phyloP scores from a whole-genome alignment of 257 asterid genomes.

The Solanum virginianum region DNA sequence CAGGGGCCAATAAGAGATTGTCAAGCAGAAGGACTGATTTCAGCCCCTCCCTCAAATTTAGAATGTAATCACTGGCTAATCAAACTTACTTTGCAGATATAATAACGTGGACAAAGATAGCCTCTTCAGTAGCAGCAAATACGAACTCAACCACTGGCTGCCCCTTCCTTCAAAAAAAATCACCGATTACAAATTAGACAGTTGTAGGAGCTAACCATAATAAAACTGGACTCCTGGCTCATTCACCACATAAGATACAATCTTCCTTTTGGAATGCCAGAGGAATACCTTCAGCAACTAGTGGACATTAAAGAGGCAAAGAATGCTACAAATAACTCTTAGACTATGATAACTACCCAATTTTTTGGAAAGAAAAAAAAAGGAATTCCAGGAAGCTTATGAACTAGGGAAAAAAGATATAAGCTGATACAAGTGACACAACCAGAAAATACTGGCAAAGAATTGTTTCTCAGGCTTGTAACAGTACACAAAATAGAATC shows the following conservation, averaged over 20 bases:
- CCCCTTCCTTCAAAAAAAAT: slow-evolving; percentile 65
- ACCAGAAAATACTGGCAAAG: not conserved
- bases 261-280: not conserved
- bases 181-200: slow-evolving; percentile 12
- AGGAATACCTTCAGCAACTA: not conserved
- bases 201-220: slow-evolving; percentile 4
- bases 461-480: not conserved
- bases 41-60: slow-evolving; percentile 2
- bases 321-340: not conserved
- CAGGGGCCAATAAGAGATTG: not conserved
- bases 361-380: not conserved
- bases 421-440: not conserved
- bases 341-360: not conserved
- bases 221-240: not conserved
- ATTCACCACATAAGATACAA: not conserved
- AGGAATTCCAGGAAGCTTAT: not conserved
- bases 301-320: not conserved
- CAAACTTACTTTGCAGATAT: slow-evolving; percentile 75
- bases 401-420: not conserved
- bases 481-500: not conserved
- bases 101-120: slow-evolving; percentile 84
- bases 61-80: not conserved
- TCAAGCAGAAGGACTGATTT: not conserved
- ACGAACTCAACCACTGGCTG: slow-evolving; percentile 93
- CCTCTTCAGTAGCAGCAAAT: slow-evolving; percentile 90